phyloP scores from a whole-genome alignment of 2,329 filamentous ascomycete species.

The Leptographium lundbergii region DNA sequence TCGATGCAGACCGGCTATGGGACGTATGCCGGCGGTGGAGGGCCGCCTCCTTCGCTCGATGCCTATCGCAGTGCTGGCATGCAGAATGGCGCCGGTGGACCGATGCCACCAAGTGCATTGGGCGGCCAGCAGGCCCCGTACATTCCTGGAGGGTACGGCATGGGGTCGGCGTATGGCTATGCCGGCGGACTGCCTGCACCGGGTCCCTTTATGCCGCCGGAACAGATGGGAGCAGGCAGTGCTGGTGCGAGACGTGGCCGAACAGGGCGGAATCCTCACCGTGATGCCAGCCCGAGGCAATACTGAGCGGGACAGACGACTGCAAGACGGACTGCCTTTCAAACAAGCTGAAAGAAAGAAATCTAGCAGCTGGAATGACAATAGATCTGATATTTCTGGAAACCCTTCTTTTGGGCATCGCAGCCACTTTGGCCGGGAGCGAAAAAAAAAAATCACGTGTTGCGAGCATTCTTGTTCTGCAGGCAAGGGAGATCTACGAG shows the following conservation, averaged over 20 bases:
- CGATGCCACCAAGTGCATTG: slow-evolving; percentile 24
- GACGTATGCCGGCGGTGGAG: slow-evolving; percentile 34
- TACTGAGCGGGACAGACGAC: not conserved
- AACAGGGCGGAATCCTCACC: slow-evolving; percentile 29
- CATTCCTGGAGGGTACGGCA: slow-evolving; percentile 36
- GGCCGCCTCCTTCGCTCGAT: slow-evolving; percentile 29
- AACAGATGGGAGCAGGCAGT: slow-evolving; percentile 42
- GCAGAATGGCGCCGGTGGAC: slow-evolving; percentile 35
- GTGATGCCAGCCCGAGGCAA: slow-evolving; percentile 10
- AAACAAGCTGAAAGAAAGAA: not conserved
- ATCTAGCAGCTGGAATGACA: not conserved
- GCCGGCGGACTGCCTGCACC: slow-evolving; percentile 32
- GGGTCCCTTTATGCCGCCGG: slow-evolving; percentile 38
- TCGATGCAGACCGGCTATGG: slow-evolving; percentile 41
- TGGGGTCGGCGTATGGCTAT: slow-evolving; percentile 30
- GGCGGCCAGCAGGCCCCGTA: slow-evolving; percentile 21
- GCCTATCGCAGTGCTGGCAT: slow-evolving; percentile 42
- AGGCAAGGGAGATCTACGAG: not conserved
- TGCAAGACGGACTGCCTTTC: not conserved
- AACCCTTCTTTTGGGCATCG: not conserved
- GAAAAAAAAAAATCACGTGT: not conserved
- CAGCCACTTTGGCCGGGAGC: not conserved
- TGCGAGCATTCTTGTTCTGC: not conserved
- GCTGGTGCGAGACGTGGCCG: slow-evolving; percentile 45
- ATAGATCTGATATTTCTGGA: not conserved